Base-by-base conservation (phyloP, 257 asterid genomes). In the Nicotiana otophora region DNA sequence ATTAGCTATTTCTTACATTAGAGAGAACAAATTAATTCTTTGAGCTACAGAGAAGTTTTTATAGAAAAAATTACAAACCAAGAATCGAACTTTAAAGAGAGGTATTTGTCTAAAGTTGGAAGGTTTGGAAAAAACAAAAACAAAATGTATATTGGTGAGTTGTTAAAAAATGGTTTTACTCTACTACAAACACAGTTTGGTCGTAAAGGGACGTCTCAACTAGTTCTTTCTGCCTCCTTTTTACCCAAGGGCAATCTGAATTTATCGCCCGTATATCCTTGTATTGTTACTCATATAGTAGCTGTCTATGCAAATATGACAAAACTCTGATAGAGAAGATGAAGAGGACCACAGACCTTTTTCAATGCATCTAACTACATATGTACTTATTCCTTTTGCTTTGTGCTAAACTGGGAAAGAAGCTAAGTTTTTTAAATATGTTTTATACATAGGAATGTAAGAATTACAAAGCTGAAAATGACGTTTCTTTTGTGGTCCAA, bases 181-280 rank as follows among this genome's bases (percentile, higher is more conserved):
- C 75, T 10, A 77, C 82, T 83, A 74, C 69, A 87, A 81, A 54
- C 5, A 15, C 19, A 12, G 61, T 84, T 39, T 76, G 82, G 83
- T 84, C 28, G 77, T 20, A 66, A 84, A 85, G 78, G 60, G 93
- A 90, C 91, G 48, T 83, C 36, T 86, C 90, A 60, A 51, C 12
- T 80, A 85, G 58, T 84, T 74, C 83, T 57, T 57, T 77, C 80
- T 85, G 86, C 64, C 77, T 76, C 75, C 81, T 10, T 10, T 4
- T 36, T 8, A 26, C 65, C 7, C 3, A 3, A 16, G 36, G 54
- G n/a, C 20, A 70, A 72, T 72, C 14, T 51, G 5, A 51, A 51
- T 51, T 10, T 53, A 42, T 46, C 12, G 34, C 20, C 20, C 23
- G 14, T 14, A 46, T 33, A 46, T 48, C 1, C 16, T 75, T 75